Base-by-base conservation (phyloP, 768 basidiomycete genomes). In the Trametes maxima region DNA sequence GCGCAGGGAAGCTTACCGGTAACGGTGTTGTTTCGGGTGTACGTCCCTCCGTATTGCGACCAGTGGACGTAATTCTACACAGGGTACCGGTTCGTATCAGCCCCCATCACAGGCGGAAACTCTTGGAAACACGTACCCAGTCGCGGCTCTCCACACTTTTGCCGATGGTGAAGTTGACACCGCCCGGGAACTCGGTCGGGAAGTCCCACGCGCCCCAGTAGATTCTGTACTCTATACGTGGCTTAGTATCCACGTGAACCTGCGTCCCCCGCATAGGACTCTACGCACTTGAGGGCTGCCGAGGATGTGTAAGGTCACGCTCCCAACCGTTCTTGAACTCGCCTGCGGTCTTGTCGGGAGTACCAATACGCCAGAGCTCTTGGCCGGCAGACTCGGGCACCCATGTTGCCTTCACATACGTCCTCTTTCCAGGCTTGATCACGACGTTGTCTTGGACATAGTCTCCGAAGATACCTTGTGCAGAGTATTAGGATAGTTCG, bases 121-220 rank as follows among this genome's bases (percentile, higher is more conserved):
- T 40, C 14, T 7, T 3, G 49, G 24, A 40, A 37, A 46, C 44
- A 35, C 19, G 28, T 33, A 62, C 65, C 66, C 67, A 73, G 47
- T 73, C 70, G 3, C 51, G 51, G 14, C 52, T 57, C 24, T 67
- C 68, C 1, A 54, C 50, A 39, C 70, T 71, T 35, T 58, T 40
- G 24, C 72, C 72, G 45, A 73, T 54, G 0, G 72, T 73, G 45
- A 71, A 73, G 55, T 73, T 73, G 1, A 71, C 72, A 22, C 72
- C 72, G 2, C 57, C 56, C 2, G 72, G 72, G 52, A 73, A 73
- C 36, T 73, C 67, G 8, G 61, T 67, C 13, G 68, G 68, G 54
- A 70, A 73, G 50, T 71, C 69, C 68, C 68, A 73, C 8, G 72
- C 69, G n/a, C 72, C 72, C 69, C 70, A 72, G 62, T 52, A 66